phyloP scores from a whole-genome alignment of 768 basidiomycete genomes.

The Boletellus ananas region DNA sequence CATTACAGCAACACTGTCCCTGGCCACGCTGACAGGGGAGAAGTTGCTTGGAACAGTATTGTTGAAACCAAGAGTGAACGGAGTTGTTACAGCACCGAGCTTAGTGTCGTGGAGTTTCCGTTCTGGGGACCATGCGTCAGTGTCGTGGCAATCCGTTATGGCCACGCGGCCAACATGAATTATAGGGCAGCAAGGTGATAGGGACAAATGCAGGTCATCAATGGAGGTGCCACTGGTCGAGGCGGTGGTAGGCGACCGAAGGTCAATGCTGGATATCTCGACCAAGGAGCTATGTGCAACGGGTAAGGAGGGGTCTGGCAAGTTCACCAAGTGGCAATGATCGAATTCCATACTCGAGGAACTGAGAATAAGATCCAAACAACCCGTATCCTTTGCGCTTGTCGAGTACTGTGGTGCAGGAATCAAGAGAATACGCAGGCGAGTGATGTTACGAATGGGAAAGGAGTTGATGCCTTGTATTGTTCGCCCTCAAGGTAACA shows the following conservation, averaged over 20 bases:
- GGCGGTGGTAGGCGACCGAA: background rate
- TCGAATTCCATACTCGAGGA: conserved; percentile 3
- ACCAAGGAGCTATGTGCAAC: conserved; percentile 3
- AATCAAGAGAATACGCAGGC: conserved; percentile 5
- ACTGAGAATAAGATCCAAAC: background rate
- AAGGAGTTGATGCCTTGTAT: conserved; percentile 12
- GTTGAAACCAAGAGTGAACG: conserved; percentile 12
- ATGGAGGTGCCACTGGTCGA: background rate
- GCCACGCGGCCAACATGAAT: conserved; percentile 20
- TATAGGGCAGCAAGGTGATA: conserved; percentile 7
- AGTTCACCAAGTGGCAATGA: conserved; percentile 6
- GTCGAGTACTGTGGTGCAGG: background rate
- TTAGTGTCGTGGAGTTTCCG: conserved; percentile 7
- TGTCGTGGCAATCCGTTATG: conserved; percentile 23
- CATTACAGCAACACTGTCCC: conserved; percentile 4
- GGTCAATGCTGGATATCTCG: conserved; percentile 7
- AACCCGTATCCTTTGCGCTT: background rate
- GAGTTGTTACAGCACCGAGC: conserved; percentile 5
- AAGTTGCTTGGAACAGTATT: background rate
- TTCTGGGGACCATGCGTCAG: conserved; percentile 19
- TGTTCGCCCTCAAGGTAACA: conserved; percentile 2
- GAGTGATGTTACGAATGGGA: background rate
- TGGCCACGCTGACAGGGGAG: background rate
- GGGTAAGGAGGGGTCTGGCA: conserved; percentile 8
- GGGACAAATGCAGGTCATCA: conserved; percentile 3